phyloP scores from a whole-genome alignment of 1,139 yeast species.

The Komagataea norvegica region DNA sequence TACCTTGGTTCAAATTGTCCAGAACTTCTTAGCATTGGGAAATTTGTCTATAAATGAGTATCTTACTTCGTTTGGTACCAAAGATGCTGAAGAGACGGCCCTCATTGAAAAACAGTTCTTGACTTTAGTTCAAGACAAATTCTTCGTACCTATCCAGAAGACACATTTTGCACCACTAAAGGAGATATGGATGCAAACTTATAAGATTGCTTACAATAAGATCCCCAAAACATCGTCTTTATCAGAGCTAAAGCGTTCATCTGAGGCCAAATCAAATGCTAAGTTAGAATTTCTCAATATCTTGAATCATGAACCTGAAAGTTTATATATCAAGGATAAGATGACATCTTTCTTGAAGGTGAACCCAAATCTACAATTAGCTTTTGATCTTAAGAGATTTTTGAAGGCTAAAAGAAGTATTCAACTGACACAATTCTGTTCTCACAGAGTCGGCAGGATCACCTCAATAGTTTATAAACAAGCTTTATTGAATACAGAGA shows the following conservation, averaged over 20 bases:
- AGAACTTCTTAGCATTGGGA: constrained; percentile 61
- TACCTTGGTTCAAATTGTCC: constrained; percentile 60
- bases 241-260: constrained; percentile 59
- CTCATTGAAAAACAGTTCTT: constrained; percentile 35
- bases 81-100: constrained; percentile 28
- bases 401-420: constrained; percentile 61
- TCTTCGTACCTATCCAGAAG: constrained; percentile 48
- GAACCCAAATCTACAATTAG: constrained; percentile 47
- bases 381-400: constrained; percentile 63
- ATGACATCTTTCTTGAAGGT: constrained; percentile 35
- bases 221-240: constrained; percentile 49
- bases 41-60: constrained; percentile 62
- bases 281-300: constrained; percentile 40
- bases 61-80: constrained; percentile 34
- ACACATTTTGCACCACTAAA: constrained; percentile 39
- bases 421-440: constrained; percentile 59
- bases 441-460: constrained; percentile 64
- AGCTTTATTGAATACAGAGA: constrained; percentile 57
- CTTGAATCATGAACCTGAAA: constrained; percentile 33
- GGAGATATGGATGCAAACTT: constrained; percentile 55
- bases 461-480: constrained; percentile 62
- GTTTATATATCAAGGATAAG: constrained; percentile 33
- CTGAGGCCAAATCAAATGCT: constrained; percentile 61
- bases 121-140: constrained; percentile 50
- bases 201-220: constrained; percentile 44